Evolutionary conservation across 2,329 filamentous ascomycete genomes (phyloP), one percentile per base, ranked within the genome.

Genomic region (Cytospora piceicola): DNA sequence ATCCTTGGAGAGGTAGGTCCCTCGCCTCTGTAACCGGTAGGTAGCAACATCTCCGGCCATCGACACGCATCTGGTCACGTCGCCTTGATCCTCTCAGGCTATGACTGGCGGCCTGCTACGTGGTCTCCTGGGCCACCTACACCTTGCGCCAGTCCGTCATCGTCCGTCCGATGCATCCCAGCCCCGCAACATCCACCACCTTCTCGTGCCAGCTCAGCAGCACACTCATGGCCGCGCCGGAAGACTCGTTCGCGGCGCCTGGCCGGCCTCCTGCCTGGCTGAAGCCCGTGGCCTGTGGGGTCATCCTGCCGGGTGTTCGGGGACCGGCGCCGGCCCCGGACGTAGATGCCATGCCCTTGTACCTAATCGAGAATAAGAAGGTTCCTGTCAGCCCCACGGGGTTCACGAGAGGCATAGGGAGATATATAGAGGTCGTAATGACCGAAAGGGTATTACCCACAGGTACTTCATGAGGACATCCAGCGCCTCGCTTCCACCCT

Each of bases 171-270:
- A 99, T 95, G 77, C 91, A 93, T 54, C 95, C 95, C 71, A 93
- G 83, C 29, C 95, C 95, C 46, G 93, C 92, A 74, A 97, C 89
- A 74, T 99, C 95, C 5, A 98, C 93, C 69, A 97, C 86, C 85
- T 97, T 99, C 83, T 99, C 95, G 76, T 99, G 95, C 95, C 95
- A 99, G 79, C 93, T 97, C 71, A 99, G 82, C 75, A 99, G 78
- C 60, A 99, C 95, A 75, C 95, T 98, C 95, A 98, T 98, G 62
- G 90, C 91, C 65, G 93, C 90, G 42, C 92, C 91, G 68, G 92
- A 89, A 56, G 92, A 90, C 75, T 90, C 87, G 75, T 82, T 85
- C 46, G 81, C 75, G 11, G 73, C 80, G 30, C 81, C 82, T 9
- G 86, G 83, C 62, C 87, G 79, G 15, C 77, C 78, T 22, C 81